Percentiles rank a stretch among this genome's conserved stretches.
Evolutionary conservation across 768 basidiomycete genomes (phyloP).

Genomic region (Agaricus blazei): DNA sequence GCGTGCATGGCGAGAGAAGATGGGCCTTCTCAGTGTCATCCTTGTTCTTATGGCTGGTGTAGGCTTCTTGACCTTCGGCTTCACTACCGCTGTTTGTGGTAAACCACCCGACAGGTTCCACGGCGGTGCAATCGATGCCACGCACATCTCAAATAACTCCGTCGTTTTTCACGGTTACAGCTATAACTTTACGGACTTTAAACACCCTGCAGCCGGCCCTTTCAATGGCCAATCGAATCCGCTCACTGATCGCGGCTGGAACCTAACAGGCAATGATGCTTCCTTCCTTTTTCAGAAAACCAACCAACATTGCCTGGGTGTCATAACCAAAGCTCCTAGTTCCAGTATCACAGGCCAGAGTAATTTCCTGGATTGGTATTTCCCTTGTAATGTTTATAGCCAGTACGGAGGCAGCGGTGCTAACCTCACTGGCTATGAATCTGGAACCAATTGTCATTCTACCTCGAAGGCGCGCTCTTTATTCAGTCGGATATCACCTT

Average conservation of each 20-base stretch:
- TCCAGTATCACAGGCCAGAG: constrained; percentile 68
- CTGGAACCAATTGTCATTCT: constrained; percentile 69
- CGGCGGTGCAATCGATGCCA: constrained; percentile 68
- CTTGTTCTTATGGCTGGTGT: constrained; percentile 83
- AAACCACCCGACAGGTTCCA: constrained; percentile 80
- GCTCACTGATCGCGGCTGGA: constrained; percentile 69
- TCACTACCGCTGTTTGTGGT: constrained; percentile 92
- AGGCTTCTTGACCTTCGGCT: constrained; percentile 98
- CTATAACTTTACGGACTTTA: constrained; percentile 86
- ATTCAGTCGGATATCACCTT: constrained; percentile 44
- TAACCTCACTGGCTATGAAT: constrained; percentile 69
- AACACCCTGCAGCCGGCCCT: constrained; percentile 66
- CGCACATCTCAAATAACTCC: constrained; percentile 67
- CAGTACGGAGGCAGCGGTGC: constrained; percentile 58
- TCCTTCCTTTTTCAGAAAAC: constrained; percentile 94
- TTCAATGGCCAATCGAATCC: constrained; percentile 87
- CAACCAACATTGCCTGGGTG: constrained; percentile 73
- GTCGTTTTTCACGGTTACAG: constrained; percentile 93
- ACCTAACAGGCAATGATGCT: constrained; percentile 82
- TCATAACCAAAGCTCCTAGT: constrained; percentile 68
- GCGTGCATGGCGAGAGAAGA: constrained; percentile 98
- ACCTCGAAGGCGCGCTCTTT: constrained; percentile 44
- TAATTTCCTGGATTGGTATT: constrained; percentile 82
- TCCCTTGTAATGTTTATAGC: constrained; percentile 90
- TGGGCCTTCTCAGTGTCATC: constrained; percentile 85